Evolutionary conservation across 1,284 basidiomycete species (phyloP), one percentile per base, ranked within the genome.

Genomic region (Ustilago bromivora): DNA sequence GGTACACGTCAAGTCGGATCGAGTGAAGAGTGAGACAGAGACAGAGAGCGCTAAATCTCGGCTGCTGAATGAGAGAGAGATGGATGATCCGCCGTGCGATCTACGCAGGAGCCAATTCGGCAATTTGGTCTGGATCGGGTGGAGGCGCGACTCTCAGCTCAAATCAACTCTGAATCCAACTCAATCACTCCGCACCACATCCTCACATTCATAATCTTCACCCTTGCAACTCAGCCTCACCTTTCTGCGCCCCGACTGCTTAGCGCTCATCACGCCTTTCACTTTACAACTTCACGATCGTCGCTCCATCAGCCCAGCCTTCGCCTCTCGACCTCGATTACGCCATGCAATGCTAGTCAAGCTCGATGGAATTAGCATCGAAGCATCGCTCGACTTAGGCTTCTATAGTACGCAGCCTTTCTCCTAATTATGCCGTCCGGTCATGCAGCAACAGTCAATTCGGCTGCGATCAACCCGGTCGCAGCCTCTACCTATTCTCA

Each of bases 111-210:
- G 63, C 63, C 57, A 65, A 31, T 32, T 35, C 56, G 19, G 11
- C 46, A 40, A 17, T 56, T 63, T 31, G 40, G 19, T 55, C n/a
- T 35, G 55, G 36, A 65, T 65, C 56, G 63, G 56, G 63, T 65
- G 63, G 63, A 65, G 63, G 19, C 46, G 52, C 46, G 28, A 23
- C 23, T 13, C 38, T 34, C 43, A n/a, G 34, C 28, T 61, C 32
- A 61, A n/a, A 19, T 11, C 10, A 34, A 35, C 56, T 17, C n/a
- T 11, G n/a, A 34, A 55, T 41, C 31, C n/a, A 17, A 40, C 35
- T 41, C 47, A 52, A 41, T 31, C 23, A 17, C 51, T 53, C 43
- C 12, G 6, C 17, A 28, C 11, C 32, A n/a, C 41, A 34, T n/a
- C 12, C 31, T 17, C 12, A 17, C n/a, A 58, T 41, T 40, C 23